Percentiles rank a stretch among this genome's conserved stretches.
Conservation (phyloP, 805 yeast species). For the Isabelozyma gotoi region DNA sequence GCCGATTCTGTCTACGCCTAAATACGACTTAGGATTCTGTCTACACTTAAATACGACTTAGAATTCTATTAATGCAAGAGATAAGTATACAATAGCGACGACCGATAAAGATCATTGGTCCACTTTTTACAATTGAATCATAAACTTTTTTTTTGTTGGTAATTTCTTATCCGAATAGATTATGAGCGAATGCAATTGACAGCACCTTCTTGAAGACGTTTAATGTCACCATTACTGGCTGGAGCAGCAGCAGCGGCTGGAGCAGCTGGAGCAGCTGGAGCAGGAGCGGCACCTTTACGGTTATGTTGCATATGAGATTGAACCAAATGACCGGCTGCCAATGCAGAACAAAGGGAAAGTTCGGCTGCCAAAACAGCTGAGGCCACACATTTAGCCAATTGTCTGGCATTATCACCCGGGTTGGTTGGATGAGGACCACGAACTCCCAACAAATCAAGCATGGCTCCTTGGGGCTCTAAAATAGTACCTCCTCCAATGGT, state of each 20-base stretch:
- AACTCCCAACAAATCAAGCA: constrained; percentile 92
- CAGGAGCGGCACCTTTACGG: constrained; percentile 59
- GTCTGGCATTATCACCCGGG: constrained; percentile 95
- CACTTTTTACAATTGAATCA: not conserved
- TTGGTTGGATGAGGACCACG: constrained; percentile 91
- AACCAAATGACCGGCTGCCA: constrained; percentile 98
- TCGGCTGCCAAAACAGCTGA: constrained; percentile 96
- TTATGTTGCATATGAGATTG: constrained; percentile 97
- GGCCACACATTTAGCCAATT: constrained; percentile 89
- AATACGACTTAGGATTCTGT: too few relatives aligned
- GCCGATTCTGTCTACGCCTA: too few relatives aligned
- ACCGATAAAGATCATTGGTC: not conserved
- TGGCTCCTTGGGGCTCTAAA: constrained; percentile 93
- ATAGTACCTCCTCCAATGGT: constrained; percentile 99
- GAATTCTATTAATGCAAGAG: not conserved
- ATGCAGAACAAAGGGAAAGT: constrained; percentile 88
- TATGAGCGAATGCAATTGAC: constrained; percentile 69
- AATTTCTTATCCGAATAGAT: too few relatives aligned
- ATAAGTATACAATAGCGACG: not conserved
- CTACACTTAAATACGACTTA: not conserved
- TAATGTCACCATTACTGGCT: constrained; percentile 20
- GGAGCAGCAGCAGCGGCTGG: constrained; percentile 21
- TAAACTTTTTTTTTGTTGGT: not conserved
- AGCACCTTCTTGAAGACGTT: constrained; percentile 68
- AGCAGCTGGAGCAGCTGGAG: constrained; percentile 24